These are phyloP conservation scores for Infundibulicybe gibba DNA, from an alignment of 768 basidiomycete species.

Conservation along the genomic window DNA sequence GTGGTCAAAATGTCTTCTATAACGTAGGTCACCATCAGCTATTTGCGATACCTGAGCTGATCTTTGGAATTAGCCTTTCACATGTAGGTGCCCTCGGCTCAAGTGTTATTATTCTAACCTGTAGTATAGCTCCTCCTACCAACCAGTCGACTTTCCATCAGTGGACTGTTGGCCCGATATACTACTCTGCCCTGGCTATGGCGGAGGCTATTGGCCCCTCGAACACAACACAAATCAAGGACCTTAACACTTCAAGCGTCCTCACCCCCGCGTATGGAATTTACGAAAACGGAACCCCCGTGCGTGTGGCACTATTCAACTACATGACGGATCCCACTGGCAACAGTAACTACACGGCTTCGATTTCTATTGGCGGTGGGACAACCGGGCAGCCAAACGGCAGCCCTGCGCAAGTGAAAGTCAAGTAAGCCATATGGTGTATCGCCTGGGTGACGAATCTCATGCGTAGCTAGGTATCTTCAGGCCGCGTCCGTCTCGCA, in stretches of 20 bases:
- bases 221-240: slow-evolving; percentile 59
- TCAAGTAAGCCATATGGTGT: slow-evolving; percentile 5
- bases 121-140: slow-evolving; percentile 15
- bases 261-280: slow-evolving; percentile 69
- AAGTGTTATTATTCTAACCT: neutral
- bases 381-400: slow-evolving; percentile 30
- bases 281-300: slow-evolving; percentile 63
- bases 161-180: slow-evolving; percentile 77
- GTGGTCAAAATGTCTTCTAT: slow-evolving; percentile 63
- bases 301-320: slow-evolving; percentile 69
- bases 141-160: slow-evolving; percentile 57
- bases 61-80: slow-evolving; percentile 52
- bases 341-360: slow-evolving; percentile 48
- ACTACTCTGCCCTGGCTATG: slow-evolving; percentile 69
- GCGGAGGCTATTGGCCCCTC: slow-evolving; percentile 67
- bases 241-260: slow-evolving; percentile 49
- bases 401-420: slow-evolving; percentile 18
- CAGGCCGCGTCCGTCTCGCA: slow-evolving; percentile 43
- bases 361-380: slow-evolving; percentile 44
- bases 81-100: slow-evolving; percentile 29
- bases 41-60: slow-evolving; percentile 32
- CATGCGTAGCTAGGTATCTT: slow-evolving; percentile 41
- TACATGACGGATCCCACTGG: slow-evolving; percentile 61
- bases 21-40: slow-evolving; percentile 41
- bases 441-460: slow-evolving; percentile 9